phyloP scores from a whole-genome alignment of 352 stramenopile genomes.

The Phytophthora capsici region DNA sequence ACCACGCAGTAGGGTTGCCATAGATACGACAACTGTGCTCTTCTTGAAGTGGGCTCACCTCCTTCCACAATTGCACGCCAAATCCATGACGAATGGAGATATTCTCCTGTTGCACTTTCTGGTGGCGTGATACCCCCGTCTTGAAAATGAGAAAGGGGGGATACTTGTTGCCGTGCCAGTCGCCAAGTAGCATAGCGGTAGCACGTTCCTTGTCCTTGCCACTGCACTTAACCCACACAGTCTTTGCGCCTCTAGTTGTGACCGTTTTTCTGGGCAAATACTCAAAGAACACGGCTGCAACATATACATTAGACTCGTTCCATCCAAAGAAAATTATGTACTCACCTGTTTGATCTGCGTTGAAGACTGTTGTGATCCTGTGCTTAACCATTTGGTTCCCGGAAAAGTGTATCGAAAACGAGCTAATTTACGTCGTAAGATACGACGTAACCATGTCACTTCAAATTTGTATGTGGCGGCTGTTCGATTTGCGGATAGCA shows the following conservation, averaged over 20 bases:
- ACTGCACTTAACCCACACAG: constrained; percentile 8
- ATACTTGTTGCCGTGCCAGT: constrained; percentile 9
- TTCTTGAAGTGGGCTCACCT: not conserved
- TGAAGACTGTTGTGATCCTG: not conserved
- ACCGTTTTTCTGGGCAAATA: not conserved
- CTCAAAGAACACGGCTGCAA: not conserved
- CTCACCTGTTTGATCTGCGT: constrained; percentile 16
- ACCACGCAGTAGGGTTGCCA: constrained; percentile 1
- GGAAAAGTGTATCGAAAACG: too few species aligned
- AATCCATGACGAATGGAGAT: constrained; percentile 8
- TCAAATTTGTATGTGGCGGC: too few species aligned
- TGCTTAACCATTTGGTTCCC: too few species aligned
- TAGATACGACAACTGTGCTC: not conserved
- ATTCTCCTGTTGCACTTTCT: not conserved
- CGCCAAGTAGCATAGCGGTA: constrained; percentile 1
- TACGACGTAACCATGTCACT: too few species aligned
- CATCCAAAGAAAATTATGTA: not conserved
- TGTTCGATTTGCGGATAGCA: too few species aligned
- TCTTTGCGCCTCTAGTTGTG: not conserved
- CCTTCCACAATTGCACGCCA: not conserved
- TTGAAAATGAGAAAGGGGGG: constrained; percentile 13
- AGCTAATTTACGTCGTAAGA: too few species aligned
- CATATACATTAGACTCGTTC: not conserved
- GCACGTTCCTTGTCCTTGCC: constrained; percentile 9
- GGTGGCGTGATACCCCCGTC: not conserved